Evolutionary conservation across 208 protist species (phyloP).

Genomic region (Trichomonas gallinae): DNA sequence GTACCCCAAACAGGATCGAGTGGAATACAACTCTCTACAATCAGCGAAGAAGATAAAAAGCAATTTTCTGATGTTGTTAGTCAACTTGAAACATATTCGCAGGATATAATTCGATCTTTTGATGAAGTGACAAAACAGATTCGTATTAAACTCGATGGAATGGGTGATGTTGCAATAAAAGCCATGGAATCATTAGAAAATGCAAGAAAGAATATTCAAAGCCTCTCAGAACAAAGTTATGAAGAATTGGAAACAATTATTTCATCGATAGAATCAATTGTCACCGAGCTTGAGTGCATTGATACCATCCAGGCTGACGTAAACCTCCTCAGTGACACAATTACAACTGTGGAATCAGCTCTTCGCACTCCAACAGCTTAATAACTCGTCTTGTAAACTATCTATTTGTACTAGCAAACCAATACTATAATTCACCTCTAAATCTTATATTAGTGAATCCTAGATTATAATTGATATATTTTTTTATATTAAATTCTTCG

Average conservation of each 20-base stretch:
- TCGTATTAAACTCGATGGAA: background rate
- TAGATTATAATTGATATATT: no score
- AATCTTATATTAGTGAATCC: no score
- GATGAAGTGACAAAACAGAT: background rate
- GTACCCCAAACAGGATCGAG: background rate
- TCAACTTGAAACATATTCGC: background rate
- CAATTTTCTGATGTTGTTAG: background rate
- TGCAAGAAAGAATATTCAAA: background rate
- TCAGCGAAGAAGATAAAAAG: background rate
- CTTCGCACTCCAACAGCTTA: background rate
- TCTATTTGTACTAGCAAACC: background rate
- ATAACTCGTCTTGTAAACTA: background rate
- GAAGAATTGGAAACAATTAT: background rate
- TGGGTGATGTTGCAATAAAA: background rate
- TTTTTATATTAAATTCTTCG: no score
- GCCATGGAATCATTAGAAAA: background rate
- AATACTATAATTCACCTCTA: no score
- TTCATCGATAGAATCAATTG: background rate
- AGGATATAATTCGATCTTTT: background rate
- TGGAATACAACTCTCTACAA: background rate
- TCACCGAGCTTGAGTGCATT: background rate
- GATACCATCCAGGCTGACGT: background rate
- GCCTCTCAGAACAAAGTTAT: background rate
- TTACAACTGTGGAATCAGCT: background rate
- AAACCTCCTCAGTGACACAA: background rate